Evolutionary conservation across 345 rosid species (phyloP), one percentile per base, ranked within the genome.

Genomic region (Dimocarpus longan): DNA sequence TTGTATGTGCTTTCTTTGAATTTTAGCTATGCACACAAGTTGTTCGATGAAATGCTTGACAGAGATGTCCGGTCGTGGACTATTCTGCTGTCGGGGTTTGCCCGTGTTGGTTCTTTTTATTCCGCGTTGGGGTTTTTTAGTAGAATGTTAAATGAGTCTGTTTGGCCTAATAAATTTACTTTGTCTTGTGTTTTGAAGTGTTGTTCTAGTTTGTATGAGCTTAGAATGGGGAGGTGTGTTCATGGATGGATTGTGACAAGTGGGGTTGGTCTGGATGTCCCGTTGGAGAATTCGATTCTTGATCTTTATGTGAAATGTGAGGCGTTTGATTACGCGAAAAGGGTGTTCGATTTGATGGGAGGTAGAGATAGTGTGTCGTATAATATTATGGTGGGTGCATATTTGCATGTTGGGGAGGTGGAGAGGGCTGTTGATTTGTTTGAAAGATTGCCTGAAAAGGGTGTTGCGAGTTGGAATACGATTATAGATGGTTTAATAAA

Each of bases 241-340:
- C 93, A 90, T 42, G 93, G 90, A 54, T 90, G 93, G 93, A 82
- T 84, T 4, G 15, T 88, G 48, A 84, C 77, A 28, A 86, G 78
- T 69, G 83, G 74, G 60, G 65, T 85, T 71, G 82, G n/a, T 43
- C 75, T 85, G 7, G 89, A 90, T 71, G 77, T 76, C 19, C 81
- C 83, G 69, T 75, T 90, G 48, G 85, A 62, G 77, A 90, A 90
- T 82, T 76, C 93, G 0, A 65, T 90, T 74, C 84, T 88, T 77
- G 87, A 85, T 82, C 64, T 88, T 73, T 88, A 86, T 57, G 87
- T 82, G 4, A 90, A 90, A 78, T 86, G 90, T 37, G 76, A 83
- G 71, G 81, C 71, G 24, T 64, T 86, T n/a, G 71, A 54, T 42
- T 72, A 54, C 59, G 87, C 84, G 0, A 52, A 73, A 71, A 82